Evolutionary conservation across 169 alveolate genomes (phyloP), one percentile per base, ranked within the genome.

Genomic region (Plasmodium gallinaceum): DNA sequence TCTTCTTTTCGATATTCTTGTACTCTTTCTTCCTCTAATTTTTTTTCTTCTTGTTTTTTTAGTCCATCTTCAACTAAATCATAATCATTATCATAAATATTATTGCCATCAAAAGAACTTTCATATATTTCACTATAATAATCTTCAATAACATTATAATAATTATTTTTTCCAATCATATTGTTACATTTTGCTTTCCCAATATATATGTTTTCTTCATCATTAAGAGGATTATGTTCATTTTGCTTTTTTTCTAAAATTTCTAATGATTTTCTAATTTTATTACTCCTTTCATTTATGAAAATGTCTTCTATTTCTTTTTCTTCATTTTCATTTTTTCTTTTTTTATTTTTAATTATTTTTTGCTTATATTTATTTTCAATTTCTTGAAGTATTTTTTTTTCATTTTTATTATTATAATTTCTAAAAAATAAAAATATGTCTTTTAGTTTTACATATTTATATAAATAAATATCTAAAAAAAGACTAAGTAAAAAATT

Each of bases 341-440:
- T 61, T 61, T 61, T 61, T 18, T 18, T 54, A 54, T 54, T 54
- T 54, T 16, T 32, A 32, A 32, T 32, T 32, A 32, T 32, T 32
- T 32, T 32, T 32, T 32, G 1, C 39, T 32, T 32, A 5, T 10
- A 12, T 20, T 60, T 26, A 66, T 75, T 75, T 22, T 64, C 0
- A 14, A 9, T 26, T 26, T 42, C 26, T 12, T 22, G 51, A 64
- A 58, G 42, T 24, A 74, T 51, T 3, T 26, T 52, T 43, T 32
- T 46, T 58, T 78, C 39, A 70, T 42, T 14, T 57, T 14, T 43
- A 18, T 37, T 62, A 20, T 24, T 16, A 7, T 48, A 78, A 39
- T 54, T 43, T 78, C 76, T 66, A 65, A 78, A 78, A 78, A 78
- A 78, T 48, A 78, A 52, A 45, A 78, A 78, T 8, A 78, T 18